Conservation (phyloP, 371 early-diverging fungal genomes). For the Mortierella sp. region DNA sequence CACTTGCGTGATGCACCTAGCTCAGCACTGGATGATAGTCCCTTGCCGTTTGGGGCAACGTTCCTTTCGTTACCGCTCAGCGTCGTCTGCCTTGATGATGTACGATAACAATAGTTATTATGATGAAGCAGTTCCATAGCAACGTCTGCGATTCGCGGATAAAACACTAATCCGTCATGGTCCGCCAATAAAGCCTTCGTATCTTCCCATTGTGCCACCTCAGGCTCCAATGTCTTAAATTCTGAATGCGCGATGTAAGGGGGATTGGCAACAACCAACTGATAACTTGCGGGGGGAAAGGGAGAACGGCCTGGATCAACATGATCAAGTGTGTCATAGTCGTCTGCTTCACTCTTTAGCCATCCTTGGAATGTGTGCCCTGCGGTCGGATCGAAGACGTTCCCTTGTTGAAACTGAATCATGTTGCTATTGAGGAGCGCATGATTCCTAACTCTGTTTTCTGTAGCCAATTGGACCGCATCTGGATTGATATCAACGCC, state of each 20-base stretch:
- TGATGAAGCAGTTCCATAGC: constrained; percentile 41
- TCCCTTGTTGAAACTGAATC: constrained; percentile 58
- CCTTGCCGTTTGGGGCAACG: too few relatives aligned
- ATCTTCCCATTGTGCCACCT: constrained; percentile 91
- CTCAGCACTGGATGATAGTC: not conserved
- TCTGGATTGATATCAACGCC: constrained; percentile 63
- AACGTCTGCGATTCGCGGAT: constrained; percentile 65
- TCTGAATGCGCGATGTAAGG: constrained; percentile 88
- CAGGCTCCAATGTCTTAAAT: constrained; percentile 69
- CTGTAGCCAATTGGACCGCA: constrained; percentile 55
- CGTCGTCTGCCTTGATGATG: not conserved
- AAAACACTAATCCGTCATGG: constrained; percentile 71
- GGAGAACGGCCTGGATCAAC: too few relatives aligned
- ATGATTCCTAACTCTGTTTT: constrained; percentile 44
- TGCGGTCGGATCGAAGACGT: constrained; percentile 54
- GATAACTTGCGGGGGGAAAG: constrained; percentile 35
- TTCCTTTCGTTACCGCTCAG: too few relatives aligned
- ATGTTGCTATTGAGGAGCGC: constrained; percentile 33
- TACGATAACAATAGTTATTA: not conserved
- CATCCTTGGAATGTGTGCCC: constrained; percentile 13
- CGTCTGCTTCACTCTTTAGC: too few relatives aligned
- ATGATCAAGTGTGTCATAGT: too few relatives aligned
- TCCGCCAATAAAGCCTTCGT: constrained; percentile 82
- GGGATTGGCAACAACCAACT: constrained; percentile 89
- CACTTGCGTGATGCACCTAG: constrained; percentile 22